Base-by-base conservation (phyloP, 768 basidiomycete genomes). In the Rhizopogon rudus region DNA sequence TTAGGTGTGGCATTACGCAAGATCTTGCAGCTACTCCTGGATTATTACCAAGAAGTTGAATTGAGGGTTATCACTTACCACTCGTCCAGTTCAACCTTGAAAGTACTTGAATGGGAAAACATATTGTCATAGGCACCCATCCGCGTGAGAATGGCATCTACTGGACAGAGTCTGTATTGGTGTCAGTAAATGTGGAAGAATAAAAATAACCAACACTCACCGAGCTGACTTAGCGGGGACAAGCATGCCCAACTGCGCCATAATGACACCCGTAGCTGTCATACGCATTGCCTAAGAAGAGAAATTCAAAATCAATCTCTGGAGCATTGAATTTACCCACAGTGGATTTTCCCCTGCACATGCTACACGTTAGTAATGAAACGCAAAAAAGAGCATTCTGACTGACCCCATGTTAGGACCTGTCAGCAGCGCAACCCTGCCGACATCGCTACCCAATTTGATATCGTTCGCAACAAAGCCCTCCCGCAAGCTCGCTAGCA, bases 91-190 rank as follows among this genome's bases (percentile, higher is more conserved):
- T 99, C 97, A 20, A 99, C 97, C 68, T 98, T 97, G 81, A 98
- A 99, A 0, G 96, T 98, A 71, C 92, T 93, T 1, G 93, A 82
- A 61, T 92, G 86, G 2, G 90, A 87, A 70, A 94, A 95, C 89
- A 96, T 93, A 65, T 94, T 94, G 65, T 98, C 96, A 67, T 98
- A 97, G 3, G 97, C 97, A 9, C 97, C 97, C 97, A 98, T 98
- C 25, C 96, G 86, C 2, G 97, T 98, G 56, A 93, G 81, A 60
- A 99, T 97, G 12, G 87, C 76, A 66, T 99, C 95, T 2, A 97
- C 83, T 2, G 97, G 93, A 57, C 87, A 88, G 45, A 99, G 67
- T 37, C 93, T 93, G 25, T 43, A 35, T 8, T 51, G 39, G 25
- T 28, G 28, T 59, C 5, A 58, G 50, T 55, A 29, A 61, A 59